Base-by-base conservation (phyloP, 805 yeast species). In the Pichia kluyveri region DNA sequence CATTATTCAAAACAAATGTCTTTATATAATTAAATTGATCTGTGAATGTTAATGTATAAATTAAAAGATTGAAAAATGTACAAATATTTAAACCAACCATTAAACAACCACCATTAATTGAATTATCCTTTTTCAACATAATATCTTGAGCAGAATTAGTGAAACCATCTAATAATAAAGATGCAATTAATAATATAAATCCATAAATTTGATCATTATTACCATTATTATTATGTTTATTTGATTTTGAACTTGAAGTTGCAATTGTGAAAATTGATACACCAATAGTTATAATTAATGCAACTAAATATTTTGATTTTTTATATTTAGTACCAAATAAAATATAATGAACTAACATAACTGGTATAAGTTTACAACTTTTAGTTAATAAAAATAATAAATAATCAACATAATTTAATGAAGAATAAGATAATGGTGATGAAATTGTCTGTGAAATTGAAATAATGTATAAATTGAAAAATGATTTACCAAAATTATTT, bases 101-200 rank as follows among this genome's bases (percentile, higher is more conserved):
- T 61, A 93, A 69, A 57, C 83, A 90, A 1, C 91, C 91, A 2
- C 97, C 98, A 0, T 93, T 80, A 40, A 90, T 68, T 23, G 50
- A 47, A 3, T 42, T 34, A 14, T 61, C 58, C 45, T 58, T 60
- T 30, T 59, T 76, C 63, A 91, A 83, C 61, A 93, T 65, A 48
- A 83, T 80, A 66, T 91, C 99, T 65, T 91, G 99, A 0, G 96
- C 82, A 3, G 96, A 86, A 67, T 91, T 93, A 23, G 96, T 90
- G 49, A 90, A 69, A 1, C 99, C 99, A 63, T 91, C 99, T 31
- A 93, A 69, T 18, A 91, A 64, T 63, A 93, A 74, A 38, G 93
- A 85, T 34, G 37, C 15, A 15, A 34, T 3, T 15, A 34, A 34
- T 12, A 34, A 15, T 15, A 15, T 3, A 2, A 34, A 34, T 1